phyloP scores from a whole-genome alignment of 208 protist species.

The Trypanosoma theileri region DNA sequence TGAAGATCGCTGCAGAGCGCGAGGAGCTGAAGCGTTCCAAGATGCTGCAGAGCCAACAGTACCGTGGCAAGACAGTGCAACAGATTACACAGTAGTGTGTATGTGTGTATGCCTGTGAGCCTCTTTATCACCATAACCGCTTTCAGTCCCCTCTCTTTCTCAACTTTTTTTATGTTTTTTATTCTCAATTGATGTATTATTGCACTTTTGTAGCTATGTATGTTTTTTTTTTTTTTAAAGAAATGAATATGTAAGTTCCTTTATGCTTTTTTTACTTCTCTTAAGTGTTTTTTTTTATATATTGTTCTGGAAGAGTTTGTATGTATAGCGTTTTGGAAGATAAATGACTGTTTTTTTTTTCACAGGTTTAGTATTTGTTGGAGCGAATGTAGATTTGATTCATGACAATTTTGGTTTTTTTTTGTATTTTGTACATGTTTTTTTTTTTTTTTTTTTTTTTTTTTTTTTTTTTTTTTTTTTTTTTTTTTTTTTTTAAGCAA shows the following conservation, averaged over 20 bases:
- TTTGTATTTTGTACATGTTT: too few relatives aligned
- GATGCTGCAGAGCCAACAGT: slow-evolving; percentile 73
- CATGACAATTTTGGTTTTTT: background rate
- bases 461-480: slow-evolving; percentile 7
- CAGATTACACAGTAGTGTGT: slow-evolving; percentile 62
- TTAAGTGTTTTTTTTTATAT: slow-evolving; percentile 17
- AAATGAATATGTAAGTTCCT: background rate
- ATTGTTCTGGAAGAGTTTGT: background rate
- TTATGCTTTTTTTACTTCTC: slow-evolving; percentile 1
- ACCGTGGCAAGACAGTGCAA: slow-evolving; percentile 72
- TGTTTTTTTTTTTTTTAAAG: background rate
- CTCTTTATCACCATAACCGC: background rate
- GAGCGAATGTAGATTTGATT: background rate
- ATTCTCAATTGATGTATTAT: too few relatives aligned
- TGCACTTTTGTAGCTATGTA: slow-evolving; percentile 9
- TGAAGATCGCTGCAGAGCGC: slow-evolving; percentile 54
- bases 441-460: too few relatives aligned
- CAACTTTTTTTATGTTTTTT: slow-evolving; percentile 23
- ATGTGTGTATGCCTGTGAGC: slow-evolving; percentile 2
- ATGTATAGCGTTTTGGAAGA: background rate
- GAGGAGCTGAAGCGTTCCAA: slow-evolving; percentile 59
- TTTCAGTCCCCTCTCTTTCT: slow-evolving; percentile 2
- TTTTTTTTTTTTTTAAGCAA: slow-evolving; percentile 6
- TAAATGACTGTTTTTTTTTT: slow-evolving; percentile 8
- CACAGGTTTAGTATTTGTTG: slow-evolving; percentile 3